These are phyloP conservation scores for Hericium coralloides DNA, from an alignment of 768 basidiomycete genomes.

Conservation along the genomic window DNA sequence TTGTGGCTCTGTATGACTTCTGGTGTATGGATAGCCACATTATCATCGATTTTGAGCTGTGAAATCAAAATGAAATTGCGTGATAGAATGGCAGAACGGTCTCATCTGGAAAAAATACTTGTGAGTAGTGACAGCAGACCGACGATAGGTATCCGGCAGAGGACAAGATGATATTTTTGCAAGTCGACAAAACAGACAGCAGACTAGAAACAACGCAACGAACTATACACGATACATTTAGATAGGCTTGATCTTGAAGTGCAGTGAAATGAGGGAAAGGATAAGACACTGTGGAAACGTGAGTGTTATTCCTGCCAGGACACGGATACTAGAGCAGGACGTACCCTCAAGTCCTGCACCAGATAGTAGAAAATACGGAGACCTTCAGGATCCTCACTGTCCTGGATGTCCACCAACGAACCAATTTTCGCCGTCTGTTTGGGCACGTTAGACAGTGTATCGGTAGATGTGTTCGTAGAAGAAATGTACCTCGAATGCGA, in stretches of 20 bases:
- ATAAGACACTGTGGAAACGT: slow-evolving; percentile 70
- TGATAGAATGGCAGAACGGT: background rate
- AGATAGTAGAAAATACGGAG: slow-evolving; percentile 97
- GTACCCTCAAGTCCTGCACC: slow-evolving; percentile 92
- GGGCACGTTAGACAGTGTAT: slow-evolving; percentile 21
- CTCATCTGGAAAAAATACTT: background rate
- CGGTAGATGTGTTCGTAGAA: background rate
- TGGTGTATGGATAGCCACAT: background rate
- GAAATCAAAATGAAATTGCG: background rate
- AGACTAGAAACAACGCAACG: background rate
- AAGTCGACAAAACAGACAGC: background rate
- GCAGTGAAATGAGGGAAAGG: slow-evolving; percentile 94
- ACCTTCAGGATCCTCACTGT: slow-evolving; percentile 95
- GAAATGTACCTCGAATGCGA: slow-evolving; percentile 78
- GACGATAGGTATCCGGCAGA: background rate
- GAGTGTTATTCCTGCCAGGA: background rate
- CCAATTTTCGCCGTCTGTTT: slow-evolving; percentile 90
- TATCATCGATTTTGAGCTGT: background rate
- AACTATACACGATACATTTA: slow-evolving; percentile 25
- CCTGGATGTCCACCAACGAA: slow-evolving; percentile 91
- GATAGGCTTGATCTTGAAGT: slow-evolving; percentile 99
- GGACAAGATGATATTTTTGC: background rate
- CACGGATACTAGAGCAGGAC: slow-evolving; percentile 10
- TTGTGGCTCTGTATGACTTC: no score
- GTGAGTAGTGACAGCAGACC: background rate